Conservation (phyloP, 305 asterid species). For the Solanum hybrid region DNA sequence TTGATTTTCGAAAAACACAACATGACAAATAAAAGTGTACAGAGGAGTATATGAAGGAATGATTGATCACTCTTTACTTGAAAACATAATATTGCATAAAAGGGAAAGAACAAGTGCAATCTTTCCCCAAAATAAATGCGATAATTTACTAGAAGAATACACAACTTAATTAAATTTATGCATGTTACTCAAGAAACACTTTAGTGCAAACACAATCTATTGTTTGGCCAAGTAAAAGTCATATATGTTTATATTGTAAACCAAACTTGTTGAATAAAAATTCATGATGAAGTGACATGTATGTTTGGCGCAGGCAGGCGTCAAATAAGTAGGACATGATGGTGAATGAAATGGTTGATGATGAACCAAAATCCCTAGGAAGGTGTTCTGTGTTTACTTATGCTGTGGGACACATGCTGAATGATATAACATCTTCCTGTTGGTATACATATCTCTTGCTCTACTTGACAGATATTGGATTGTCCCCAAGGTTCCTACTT, state of each 20-base stretch:
- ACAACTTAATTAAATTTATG: not conserved
- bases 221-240: not conserved
- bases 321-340: constrained; percentile 13
- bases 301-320: constrained; percentile 14
- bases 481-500: constrained; percentile 57
- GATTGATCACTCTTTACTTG: not conserved
- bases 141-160: not conserved
- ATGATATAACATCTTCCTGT: constrained; percentile 86
- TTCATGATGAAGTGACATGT: not conserved
- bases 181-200: not conserved
- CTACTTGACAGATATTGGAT: constrained; percentile 74
- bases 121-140: not conserved
- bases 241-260: not conserved
- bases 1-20: too few relatives aligned
- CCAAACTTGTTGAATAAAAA: not conserved
- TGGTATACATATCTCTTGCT: constrained; percentile 92
- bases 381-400: constrained; percentile 54
- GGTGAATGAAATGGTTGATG: constrained; percentile 29
- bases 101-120: not conserved
- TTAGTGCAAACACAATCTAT: not conserved
- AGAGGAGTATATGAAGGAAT: not conserved
- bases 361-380: constrained; percentile 35
- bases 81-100: not conserved
- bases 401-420: constrained; percentile 86
- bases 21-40: too few relatives aligned